Conservation (phyloP, 1,284 basidiomycete species). For the Pisolithus thermaeus region DNA sequence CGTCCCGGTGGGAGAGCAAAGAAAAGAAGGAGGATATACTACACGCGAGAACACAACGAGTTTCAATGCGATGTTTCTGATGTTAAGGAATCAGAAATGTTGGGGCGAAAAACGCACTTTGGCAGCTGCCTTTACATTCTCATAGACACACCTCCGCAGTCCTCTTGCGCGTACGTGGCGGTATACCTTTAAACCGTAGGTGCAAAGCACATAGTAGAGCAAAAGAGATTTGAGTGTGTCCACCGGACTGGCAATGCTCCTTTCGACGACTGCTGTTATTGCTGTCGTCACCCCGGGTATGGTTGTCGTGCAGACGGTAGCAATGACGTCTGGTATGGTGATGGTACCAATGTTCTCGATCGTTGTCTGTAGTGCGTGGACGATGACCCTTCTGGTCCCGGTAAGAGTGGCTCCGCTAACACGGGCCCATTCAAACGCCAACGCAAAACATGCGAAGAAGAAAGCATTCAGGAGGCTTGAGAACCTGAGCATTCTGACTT, state of each 20-base stretch:
- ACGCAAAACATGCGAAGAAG: background rate
- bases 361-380: background rate
- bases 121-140: conserved; percentile 53
- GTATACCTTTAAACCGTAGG: conserved; percentile 44
- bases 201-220: conserved; percentile 57
- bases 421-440: background rate
- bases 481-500: too few relatives aligned
- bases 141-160: conserved; percentile 41
- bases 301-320: background rate
- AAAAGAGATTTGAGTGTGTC: conserved; percentile 44
- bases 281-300: background rate
- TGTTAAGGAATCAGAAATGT: too few relatives aligned
- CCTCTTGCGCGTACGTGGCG: conserved; percentile 78
- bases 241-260: background rate
- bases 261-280: background rate
- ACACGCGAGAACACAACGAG: background rate
- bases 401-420: background rate
- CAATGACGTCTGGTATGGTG: background rate
- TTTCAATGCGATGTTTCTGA: background rate
- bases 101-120: conserved; percentile 37
- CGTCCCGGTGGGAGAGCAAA: conserved; percentile 67
- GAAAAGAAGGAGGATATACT: conserved; percentile 61
- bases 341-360: background rate
- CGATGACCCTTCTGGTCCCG: background rate
- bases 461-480: background rate